Base-by-base conservation (phyloP, 1,139 yeast genomes). In the Lodderomyces orthopsilosis region DNA sequence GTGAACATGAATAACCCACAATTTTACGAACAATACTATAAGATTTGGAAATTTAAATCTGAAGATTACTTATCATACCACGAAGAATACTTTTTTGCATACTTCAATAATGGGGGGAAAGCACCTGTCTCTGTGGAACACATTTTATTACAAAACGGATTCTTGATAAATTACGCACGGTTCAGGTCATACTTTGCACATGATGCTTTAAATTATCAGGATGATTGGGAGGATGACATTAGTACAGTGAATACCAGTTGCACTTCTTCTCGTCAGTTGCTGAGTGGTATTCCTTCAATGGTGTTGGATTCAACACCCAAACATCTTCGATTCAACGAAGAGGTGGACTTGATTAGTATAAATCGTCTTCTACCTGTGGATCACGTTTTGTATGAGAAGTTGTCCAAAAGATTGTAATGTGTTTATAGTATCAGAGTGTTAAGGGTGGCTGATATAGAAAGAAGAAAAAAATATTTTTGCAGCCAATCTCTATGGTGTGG, bases 51-150 rank as follows among this genome's bases (percentile, higher is more conserved):
- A 35, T 43, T 50, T 8, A 45, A 46, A 24, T 18, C 44, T 17
- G 41, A 41, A 4, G 47, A 52, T 27, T 50, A 47, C 38, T 37
- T 40, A 38, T 46, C 37, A 40, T 52, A 50, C 37, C 50, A 51
- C n/a, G 48, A 52, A 38, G 48, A 43, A n/a, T 49, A 50, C 27
- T 52, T 49, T 28, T 46, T 49, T 41, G 49, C 47, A 23, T 51
- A 45, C 41, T 47, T 52, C 26, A 43, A 45, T 32, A 42, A 40
- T 32, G 39, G 39, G 3, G 41, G 38, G 5, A 38, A 32, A 17
- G 39, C 43, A 12, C 21, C 40, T 10, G 35, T 33, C 4, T 32
- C 43, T 9, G 15, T 33, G 4, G 43, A 43, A 10, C 39, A 40
- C 24, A 23, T 42, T 12, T 35, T 47, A 13, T 35, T 44, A 13